These are phyloP conservation scores for Boletus coffeatus DNA, from an alignment of 1,284 basidiomycete genomes.

Conservation along the genomic window DNA sequence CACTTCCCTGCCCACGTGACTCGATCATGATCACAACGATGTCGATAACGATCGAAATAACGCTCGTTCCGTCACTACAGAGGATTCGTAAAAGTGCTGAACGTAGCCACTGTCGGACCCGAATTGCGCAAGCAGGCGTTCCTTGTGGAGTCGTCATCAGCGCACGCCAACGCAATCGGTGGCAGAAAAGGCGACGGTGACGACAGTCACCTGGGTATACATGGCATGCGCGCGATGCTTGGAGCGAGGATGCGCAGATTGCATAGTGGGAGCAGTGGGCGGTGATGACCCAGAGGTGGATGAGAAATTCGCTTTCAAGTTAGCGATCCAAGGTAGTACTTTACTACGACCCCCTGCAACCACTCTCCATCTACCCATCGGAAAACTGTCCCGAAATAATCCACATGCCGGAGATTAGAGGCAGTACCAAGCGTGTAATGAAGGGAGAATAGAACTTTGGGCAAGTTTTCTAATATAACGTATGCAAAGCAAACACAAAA, in stretches of 20 bases:
- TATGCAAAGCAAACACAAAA: too few relatives aligned
- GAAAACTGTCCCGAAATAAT: too few relatives aligned
- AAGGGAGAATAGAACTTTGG: too few relatives aligned
- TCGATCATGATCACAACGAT: not conserved
- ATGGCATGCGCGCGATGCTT: not conserved
- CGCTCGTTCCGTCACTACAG: constrained; percentile 8
- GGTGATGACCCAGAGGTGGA: not conserved
- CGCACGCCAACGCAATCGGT: not conserved
- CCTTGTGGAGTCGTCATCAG: not conserved
- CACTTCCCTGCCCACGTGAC: not conserved
- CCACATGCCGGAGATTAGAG: too few relatives aligned
- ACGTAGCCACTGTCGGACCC: constrained; percentile 19
- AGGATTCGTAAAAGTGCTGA: constrained; percentile 24
- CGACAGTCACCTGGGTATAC: not conserved
- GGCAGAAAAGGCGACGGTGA: not conserved
- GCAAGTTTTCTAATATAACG: too few relatives aligned
- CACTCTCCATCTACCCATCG: too few relatives aligned
- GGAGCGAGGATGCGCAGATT: constrained; percentile 10
- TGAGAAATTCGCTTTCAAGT: not conserved
- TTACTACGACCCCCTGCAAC: too few relatives aligned
- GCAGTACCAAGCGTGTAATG: too few relatives aligned
- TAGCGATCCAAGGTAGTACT: too few relatives aligned
- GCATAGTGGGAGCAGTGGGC: not conserved
- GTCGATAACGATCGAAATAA: not conserved
- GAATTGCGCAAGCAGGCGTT: constrained; percentile 11